Evolutionary conservation across 305 asterid genomes (phyloP).

Genomic region (Striga hermonthica): DNA sequence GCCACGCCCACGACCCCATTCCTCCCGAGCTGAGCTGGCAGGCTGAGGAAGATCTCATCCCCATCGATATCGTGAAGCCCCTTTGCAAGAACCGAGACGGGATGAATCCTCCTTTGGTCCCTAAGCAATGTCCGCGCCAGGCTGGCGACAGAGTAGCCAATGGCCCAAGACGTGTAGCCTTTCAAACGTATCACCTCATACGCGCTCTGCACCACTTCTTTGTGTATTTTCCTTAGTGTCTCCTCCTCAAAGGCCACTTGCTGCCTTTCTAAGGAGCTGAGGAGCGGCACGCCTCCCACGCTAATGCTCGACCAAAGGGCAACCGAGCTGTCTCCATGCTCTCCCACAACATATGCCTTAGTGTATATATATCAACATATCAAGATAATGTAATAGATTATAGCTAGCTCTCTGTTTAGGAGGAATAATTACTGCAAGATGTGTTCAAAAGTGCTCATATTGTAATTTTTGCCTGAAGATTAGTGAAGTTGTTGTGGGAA

Average conservation of each 20-base stretch:
- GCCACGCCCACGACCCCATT: slow-evolving; percentile 72
- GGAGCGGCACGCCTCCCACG: slow-evolving; percentile 80
- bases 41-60: slow-evolving; percentile 70
- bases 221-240: slow-evolving; percentile 61
- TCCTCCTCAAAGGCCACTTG: slow-evolving; percentile 70
- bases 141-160: slow-evolving; percentile 81
- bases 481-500: too few species aligned
- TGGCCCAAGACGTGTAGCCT: slow-evolving; percentile 97
- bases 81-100: slow-evolving; percentile 75
- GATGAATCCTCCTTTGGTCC: slow-evolving; percentile 79
- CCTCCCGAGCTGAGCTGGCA: slow-evolving; percentile 77
- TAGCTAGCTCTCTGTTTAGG: background rate
- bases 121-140: slow-evolving; percentile 67
- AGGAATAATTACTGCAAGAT: too few species aligned
- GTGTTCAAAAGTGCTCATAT: too few species aligned
- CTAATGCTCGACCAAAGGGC: slow-evolving; percentile 94
- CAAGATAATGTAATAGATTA: background rate
- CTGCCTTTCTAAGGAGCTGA: slow-evolving; percentile 61
- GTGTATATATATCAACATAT: background rate
- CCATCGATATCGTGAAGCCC: slow-evolving; percentile 62
- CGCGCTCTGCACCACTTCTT: slow-evolving; percentile 71
- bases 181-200: slow-evolving; percentile 73
- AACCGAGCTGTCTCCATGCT: slow-evolving; percentile 89
- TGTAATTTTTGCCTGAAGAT: too few species aligned
- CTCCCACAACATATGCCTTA: slow-evolving; percentile 86